Base-by-base conservation (phyloP, 768 basidiomycete genomes). In the Tricholoma sp. region DNA sequence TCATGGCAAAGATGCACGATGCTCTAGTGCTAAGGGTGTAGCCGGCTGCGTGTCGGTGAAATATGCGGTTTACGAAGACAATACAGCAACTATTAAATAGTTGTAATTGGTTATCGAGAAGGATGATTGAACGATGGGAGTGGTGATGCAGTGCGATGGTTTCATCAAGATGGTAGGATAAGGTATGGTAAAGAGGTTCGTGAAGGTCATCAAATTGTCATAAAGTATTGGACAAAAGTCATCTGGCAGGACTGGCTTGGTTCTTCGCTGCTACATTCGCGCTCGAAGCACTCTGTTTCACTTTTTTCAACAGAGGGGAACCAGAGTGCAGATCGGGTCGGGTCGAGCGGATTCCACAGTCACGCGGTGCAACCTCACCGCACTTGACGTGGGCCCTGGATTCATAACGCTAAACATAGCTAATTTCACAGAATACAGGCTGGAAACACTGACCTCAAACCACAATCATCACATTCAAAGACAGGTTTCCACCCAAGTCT, bases 391-490 rank as follows among this genome's bases (percentile, higher is more conserved):
- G 91, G n/a, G 88, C 81, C 63, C 91, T 90, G 62, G 6, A 51
- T 41, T 55, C 41, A 57, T 55, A 48, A 28, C 48, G 55, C 48
- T 59, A 44, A 61, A 54, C 31, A 17, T 36, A n/a, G 45, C 13
- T 32, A 31, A 57, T 49, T 45, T 44, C 32, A 36, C 44, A 50
- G 28, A n/a, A 41, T 51, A 44, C 52, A 52, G 54, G n/a, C 8
- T 39, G 33, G 49, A 6, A 68, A 24, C 10, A 49, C 80, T 54
- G 55, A 88, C 84, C 84, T 80, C 63, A 91, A 70, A 28, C 88
- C 86, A 70, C 94, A 95, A 70, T 95, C 93, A 68, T 95, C 93
- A 66, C 93, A 96, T 64, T 89, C 84, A 17, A 95, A 72, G 32
- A 88, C 80, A 18, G 91, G 85, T 68, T 92, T 94, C 86, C 89